phyloP scores from a whole-genome alignment of 225 moss, liverwort and hornwort species.

The Pleurozium schreberi region DNA sequence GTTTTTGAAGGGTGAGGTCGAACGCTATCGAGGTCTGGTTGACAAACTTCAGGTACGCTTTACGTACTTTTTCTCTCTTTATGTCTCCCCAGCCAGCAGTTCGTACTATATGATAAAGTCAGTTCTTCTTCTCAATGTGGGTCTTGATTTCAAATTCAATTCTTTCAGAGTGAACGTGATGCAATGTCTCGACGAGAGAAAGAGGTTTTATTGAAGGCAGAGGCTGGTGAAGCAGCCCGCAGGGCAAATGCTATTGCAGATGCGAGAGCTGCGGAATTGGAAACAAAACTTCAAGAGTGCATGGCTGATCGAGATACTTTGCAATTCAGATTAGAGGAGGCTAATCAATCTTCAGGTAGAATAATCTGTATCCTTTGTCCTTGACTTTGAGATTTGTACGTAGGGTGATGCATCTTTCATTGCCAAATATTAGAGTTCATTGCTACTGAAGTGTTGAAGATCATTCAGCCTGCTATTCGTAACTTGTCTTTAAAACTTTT shows the following conservation, averaged over 20 bases:
- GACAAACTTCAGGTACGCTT: conserved; percentile 72
- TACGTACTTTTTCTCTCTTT: background rate
- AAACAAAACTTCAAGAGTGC: conserved; percentile 77
- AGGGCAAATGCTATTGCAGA: conserved; percentile 63
- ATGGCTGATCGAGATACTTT: conserved; percentile 77
- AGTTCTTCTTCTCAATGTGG: background rate
- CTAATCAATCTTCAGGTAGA: conserved; percentile 63
- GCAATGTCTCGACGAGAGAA: conserved; percentile 61
- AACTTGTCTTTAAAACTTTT: background rate
- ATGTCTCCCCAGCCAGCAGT: background rate
- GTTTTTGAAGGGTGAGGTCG: conserved; percentile 54
- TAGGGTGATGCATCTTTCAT: background rate
- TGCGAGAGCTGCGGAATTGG: conserved; percentile 65
- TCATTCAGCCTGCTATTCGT: background rate
- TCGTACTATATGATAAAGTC: background rate
- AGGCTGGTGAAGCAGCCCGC: conserved; percentile 70
- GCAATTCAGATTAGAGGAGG: conserved; percentile 81
- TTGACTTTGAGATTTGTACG: background rate
- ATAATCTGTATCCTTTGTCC: background rate
- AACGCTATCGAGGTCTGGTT: conserved; percentile 47
- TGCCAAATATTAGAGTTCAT: background rate
- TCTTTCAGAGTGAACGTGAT: conserved; percentile 74
- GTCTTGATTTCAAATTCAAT: background rate
- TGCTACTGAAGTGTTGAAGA: background rate
- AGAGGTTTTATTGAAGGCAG: conserved; percentile 63